These are phyloP conservation scores for Mentha longifolia DNA, from an alignment of 257 asterid species.

Conservation along the genomic window DNA sequence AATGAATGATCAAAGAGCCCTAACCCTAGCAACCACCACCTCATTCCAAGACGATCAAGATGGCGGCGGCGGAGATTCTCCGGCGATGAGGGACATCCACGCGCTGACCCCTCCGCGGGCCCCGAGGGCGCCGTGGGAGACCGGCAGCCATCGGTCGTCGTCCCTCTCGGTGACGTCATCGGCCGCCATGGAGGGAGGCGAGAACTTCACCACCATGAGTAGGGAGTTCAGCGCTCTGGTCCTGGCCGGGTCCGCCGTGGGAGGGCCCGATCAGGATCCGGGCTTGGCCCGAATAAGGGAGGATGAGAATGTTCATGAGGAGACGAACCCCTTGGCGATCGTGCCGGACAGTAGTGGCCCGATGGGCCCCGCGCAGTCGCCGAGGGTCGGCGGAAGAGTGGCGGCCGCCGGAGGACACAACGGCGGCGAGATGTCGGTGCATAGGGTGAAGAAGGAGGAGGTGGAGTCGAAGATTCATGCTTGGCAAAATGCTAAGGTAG, in stretches of 20 bases:
- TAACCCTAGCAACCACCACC: slow-evolving; percentile 34
- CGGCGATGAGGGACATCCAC: slow-evolving; percentile 69
- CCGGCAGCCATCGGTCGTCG: slow-evolving; percentile 53
- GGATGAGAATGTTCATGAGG: slow-evolving; percentile 51
- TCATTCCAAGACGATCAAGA: slow-evolving; percentile 37
- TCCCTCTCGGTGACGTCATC: slow-evolving; percentile 53
- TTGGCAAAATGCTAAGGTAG: slow-evolving; percentile 82
- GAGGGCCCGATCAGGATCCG: slow-evolving; percentile 33
- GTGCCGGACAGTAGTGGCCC: slow-evolving; percentile 56
- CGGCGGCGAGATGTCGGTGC: slow-evolving; percentile 48
- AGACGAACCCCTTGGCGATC: slow-evolving; percentile 76
- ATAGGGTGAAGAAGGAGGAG: slow-evolving; percentile 84
- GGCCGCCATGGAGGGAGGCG: slow-evolving; percentile 47
- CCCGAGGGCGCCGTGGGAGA: slow-evolving; percentile 54
- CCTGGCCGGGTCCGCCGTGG: slow-evolving; percentile 61
- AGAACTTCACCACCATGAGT: slow-evolving; percentile 73
- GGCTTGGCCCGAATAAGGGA: slow-evolving; percentile 51
- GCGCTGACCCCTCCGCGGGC: slow-evolving; percentile 75
- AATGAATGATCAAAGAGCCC: slow-evolving; percentile 59
- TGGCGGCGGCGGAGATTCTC: slow-evolving; percentile 35
- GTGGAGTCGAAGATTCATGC: slow-evolving; percentile 85
- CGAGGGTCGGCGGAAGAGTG: slow-evolving; percentile 27
- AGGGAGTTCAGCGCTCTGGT: slow-evolving; percentile 78
- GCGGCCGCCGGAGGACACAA: slow-evolving; percentile 12
- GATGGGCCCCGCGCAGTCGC: slow-evolving; percentile 39